phyloP scores from a whole-genome alignment of 371 early-diverging fungal genomes.

The Mortierella sp. region DNA sequence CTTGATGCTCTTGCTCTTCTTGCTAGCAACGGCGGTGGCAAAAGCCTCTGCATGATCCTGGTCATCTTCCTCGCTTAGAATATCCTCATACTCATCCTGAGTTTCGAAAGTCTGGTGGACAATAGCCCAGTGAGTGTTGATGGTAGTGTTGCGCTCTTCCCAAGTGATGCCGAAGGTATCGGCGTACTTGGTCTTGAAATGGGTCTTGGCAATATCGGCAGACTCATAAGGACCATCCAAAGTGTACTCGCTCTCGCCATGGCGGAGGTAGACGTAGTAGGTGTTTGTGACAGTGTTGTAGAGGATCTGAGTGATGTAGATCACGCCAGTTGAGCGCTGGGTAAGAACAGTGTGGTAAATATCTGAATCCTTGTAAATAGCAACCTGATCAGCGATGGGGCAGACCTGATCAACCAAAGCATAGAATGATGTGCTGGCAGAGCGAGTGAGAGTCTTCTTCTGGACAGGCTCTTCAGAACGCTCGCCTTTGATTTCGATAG shows the following conservation, averaged over 20 bases:
- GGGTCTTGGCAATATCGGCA: slow-evolving; percentile 33
- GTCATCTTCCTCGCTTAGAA: slow-evolving; percentile 10
- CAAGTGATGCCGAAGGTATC: slow-evolving; percentile 36
- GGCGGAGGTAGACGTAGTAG: slow-evolving; percentile 48
- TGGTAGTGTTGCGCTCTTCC: slow-evolving; percentile 26
- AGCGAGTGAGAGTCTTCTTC: background rate
- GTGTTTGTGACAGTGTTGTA: slow-evolving; percentile 34
- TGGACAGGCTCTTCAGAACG: slow-evolving; percentile 8
- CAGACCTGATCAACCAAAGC: slow-evolving; percentile 18
- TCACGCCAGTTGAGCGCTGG: slow-evolving; percentile 23
- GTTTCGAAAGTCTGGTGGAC: slow-evolving; percentile 21
- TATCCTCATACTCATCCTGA: background rate
- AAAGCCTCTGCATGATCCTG: no score
- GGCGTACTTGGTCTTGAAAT: slow-evolving; percentile 25
- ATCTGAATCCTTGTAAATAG: slow-evolving; percentile 30
- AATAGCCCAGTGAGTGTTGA: slow-evolving; percentile 29
- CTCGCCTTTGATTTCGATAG: slow-evolving; percentile 23
- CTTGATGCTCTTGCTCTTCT: background rate
- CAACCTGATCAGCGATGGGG: slow-evolving; percentile 29
- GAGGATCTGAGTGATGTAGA: slow-evolving; percentile 37
- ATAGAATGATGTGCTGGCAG: slow-evolving; percentile 3
- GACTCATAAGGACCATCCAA: slow-evolving; percentile 42
- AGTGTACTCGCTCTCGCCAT: slow-evolving; percentile 22
- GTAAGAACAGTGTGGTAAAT: slow-evolving; percentile 25
- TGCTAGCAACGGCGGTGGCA: no score